These are phyloP conservation scores for Trapa incisa DNA, from an alignment of 345 rosid genomes.

Conservation along the genomic window DNA sequence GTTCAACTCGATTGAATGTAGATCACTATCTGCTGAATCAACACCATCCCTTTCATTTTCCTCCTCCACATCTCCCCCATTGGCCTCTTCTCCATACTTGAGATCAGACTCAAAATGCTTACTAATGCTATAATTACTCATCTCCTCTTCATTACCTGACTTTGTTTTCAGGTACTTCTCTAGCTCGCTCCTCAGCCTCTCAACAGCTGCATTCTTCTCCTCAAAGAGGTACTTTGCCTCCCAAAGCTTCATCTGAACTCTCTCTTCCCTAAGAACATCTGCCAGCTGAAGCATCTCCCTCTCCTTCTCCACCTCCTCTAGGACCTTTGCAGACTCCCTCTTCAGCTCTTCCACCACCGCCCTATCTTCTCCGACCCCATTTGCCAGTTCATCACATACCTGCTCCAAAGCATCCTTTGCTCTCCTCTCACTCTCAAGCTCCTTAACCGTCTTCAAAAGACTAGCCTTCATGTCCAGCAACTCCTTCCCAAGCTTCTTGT, in stretches of 20 bases:
- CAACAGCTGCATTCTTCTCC: constrained; percentile 78
- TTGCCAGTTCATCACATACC: constrained; percentile 75
- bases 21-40: constrained; percentile 68
- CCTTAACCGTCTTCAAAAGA: constrained; percentile 30
- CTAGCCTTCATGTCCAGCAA: constrained; percentile 39
- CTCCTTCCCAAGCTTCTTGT: constrained; percentile 73
- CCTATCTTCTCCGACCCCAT: constrained; percentile 63
- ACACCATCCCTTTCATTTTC: constrained; percentile 33
- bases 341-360: constrained; percentile 45
- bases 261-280: constrained; percentile 80
- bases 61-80: constrained; percentile 2
- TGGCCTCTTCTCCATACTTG: constrained; percentile 9
- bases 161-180: constrained; percentile 36
- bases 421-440: constrained; percentile 66
- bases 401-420: constrained; percentile 74
- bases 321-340: constrained; percentile 42
- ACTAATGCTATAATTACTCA: constrained; percentile 6
- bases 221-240: constrained; percentile 81
- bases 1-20: constrained; percentile 81
- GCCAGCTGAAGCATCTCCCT: constrained; percentile 94
- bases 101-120: too few species aligned
- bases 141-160: constrained; percentile 16
- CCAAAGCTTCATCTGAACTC: constrained; percentile 90
- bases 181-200: constrained; percentile 49
- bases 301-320: constrained; percentile 80